phyloP scores from a whole-genome alignment of 2,329 filamentous ascomycete genomes.

The Cercospora sp. region DNA sequence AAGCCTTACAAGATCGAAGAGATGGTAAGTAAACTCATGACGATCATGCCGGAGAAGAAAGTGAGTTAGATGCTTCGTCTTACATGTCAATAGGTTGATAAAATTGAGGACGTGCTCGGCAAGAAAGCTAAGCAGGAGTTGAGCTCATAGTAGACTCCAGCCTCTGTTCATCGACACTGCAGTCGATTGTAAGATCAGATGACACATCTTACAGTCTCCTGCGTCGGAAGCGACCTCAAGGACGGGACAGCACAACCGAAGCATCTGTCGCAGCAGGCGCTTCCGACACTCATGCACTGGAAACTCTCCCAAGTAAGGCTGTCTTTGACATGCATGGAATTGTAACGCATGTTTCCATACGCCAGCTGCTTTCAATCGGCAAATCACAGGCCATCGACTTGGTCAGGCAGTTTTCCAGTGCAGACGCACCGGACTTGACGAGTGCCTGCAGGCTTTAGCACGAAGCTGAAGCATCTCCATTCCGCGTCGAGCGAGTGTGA shows the following conservation, averaged over 20 bases:
- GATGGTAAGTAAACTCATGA: slow-evolving; percentile 29
- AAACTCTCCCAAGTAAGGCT: no score
- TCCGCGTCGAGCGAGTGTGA: not conserved
- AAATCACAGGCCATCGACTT: not conserved
- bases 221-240: not conserved
- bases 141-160: not conserved
- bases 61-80: slow-evolving; percentile 5
- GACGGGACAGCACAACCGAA: not conserved
- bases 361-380: no score
- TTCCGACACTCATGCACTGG: not conserved
- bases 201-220: not conserved
- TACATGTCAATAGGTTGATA: slow-evolving; percentile 20
- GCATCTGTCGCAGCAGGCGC: not conserved
- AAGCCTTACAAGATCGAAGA: slow-evolving; percentile 40
- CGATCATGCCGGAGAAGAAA: slow-evolving; percentile 1
- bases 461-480: not conserved
- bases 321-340: no score
- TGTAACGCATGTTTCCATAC: no score
- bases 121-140: not conserved
- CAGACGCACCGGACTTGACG: no score
- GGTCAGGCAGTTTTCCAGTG: no score
- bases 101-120: slow-evolving; percentile 9
- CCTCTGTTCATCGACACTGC: no score
- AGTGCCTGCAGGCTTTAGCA: not conserved
- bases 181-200: not conserved